Base-by-base conservation (phyloP, 805 yeast species). In the Candida insectalens region DNA sequence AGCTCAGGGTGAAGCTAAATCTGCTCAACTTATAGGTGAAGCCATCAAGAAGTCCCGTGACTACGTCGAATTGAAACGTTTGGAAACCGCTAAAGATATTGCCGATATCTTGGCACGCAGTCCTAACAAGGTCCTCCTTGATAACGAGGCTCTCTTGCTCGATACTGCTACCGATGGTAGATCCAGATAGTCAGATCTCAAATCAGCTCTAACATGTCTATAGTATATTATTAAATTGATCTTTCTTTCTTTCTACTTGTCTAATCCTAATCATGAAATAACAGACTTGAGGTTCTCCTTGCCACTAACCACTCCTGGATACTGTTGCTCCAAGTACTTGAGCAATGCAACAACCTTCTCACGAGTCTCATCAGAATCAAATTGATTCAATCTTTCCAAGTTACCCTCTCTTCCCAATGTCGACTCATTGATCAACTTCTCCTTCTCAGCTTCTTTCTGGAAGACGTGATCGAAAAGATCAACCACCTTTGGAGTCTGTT, bases 11-110 rank as follows among this genome's bases (percentile, higher is more conserved):
- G 98, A 92, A 64, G 98, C 98, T 44, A 77, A 84, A 56, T 83
- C 96, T 35, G 98, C 98, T 22, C 94, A 88, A 60, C 77, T 92
- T 65, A 87, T 92, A 64, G 98, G 98, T 75, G 98, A 92, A 45
- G 97, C 98, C 35, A 89, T 92, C 60, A 92, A 89, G 68, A 92
- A 89, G 62, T 83, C 94, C 17, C 83, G 73, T 60, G 98, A 89
- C 58, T 92, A 92, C 58, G 95, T 92, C 33, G 98, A 92, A 59
- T 74, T 92, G 62, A 92, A 89, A 68, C 80, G 96, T 63, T 74
- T 92, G 56, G 97, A 89, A 57, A 92, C 97, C 29, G 97, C 98
- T 14, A 76, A 88, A 53, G 98, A 92, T 53, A 92, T 92, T 58
- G 96, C 97, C 28, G 67, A 62, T 21, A 84, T 89, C 27, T 65